Base-by-base conservation (phyloP, 345 rosid genomes). In the Gossypium thurberi region DNA sequence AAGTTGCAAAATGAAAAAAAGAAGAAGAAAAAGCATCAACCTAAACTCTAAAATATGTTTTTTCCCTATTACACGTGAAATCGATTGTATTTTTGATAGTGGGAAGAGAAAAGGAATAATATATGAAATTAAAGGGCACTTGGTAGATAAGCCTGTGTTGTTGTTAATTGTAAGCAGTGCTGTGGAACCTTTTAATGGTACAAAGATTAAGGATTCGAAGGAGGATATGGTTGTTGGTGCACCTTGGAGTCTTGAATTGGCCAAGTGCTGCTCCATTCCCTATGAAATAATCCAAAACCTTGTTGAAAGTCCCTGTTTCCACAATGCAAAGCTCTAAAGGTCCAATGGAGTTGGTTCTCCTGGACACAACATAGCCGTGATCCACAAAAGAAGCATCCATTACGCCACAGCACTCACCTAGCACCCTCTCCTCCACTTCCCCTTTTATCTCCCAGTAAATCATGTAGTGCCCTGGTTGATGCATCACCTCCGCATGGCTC, bases 221-320 rank as follows among this genome's bases (percentile, higher is more conserved):
- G 55, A 94, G 78, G 28, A 80, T 87, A 10, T 78, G 80, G 78
- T 92, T 79, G 75, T 81, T 79, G 10, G 97, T 94, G 84, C 98
- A 94, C 85, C 98, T 89, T 0, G 98, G 97, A 1, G 97, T 92
- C 88, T 94, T 94, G 78, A 90, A 94, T 78, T 94, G 98, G 87
- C 93, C 88, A 83, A 94, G 60, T 1, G 93, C 91, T 5, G 91
- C 95, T 2, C 92, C 95, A 70, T 88, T 90, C 25, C 87, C 90
- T 9, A 89, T 85, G 52, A 83, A 92, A 75, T 84, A 37, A 37
- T 92, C 98, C 82, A 91, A 81, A 23, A 92, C 85, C 86, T 86
- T 88, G 81, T 81, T 82, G 69, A 90, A 94, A 33, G 97, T 88
- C 18, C 97, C 97, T 46, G 71, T 82, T 82, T 92, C 86, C 56